Base-by-base conservation (phyloP, 768 basidiomycete species). In the Lanmaoa rubissima region DNA sequence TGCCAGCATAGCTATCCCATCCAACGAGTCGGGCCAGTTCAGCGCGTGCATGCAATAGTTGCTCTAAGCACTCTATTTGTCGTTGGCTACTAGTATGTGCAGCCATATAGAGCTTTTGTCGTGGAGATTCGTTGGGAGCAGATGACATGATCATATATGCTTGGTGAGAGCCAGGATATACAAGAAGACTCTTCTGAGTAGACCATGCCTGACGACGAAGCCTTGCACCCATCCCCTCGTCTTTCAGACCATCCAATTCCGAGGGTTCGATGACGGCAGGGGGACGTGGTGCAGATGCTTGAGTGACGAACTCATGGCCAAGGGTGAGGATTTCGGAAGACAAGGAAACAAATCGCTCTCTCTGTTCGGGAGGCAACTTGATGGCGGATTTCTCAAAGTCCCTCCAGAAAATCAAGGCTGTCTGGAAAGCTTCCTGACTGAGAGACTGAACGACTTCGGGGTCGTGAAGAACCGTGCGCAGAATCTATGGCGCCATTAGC, bases 351-450 rank as follows among this genome's bases (percentile, higher is more conserved):
- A 97, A 98, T 58, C 82, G 85, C 36, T 84, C 78, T 40, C 97
- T 83, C 63, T 93, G 79, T 11, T 78, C 78, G 0, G 87, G 82
- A 11, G 93, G 88, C 13, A 99, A 80, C 69, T 95, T 82, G 60
- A 98, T 95, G 10, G 93, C 96, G 14, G 95, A 98, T 71, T 94
- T 94, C 69, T 97, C 92, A 73, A 99, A 99, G 78, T 98, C 97
- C 46, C 90, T 82, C 82, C 93, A 88, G 74, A 98, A 98, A 58
- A 95, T 95, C 24, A 90, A 79, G 31, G 97, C 94, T 7, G 95
- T 94, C 61, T 88, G 85, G 52, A 83, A 75, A n/a, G 88, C 92
- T 67, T 93, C 92, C 13, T 81, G 82, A 48, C 79, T 82, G 50
- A 92, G 79, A 1, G 84, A 83, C 49, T 80, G 76, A 32, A 87